Evolutionary conservation across 2,329 filamentous ascomycete species (phyloP).

Genomic region (Ceratocystis destructans): DNA sequence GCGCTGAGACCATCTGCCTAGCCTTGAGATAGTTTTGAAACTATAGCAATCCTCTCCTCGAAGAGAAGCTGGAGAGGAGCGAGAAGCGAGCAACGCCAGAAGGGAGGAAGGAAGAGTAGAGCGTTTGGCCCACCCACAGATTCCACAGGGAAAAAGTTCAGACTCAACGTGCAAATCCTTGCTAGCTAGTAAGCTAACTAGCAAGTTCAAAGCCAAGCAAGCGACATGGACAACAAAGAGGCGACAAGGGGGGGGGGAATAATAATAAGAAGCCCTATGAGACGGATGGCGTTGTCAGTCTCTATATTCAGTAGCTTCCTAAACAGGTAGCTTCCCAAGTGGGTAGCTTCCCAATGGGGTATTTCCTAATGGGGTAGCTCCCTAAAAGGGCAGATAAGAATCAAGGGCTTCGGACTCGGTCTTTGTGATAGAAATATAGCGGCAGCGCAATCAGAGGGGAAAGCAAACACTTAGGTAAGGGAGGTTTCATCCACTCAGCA

Average conservation of each 20-base stretch:
- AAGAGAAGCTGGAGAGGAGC: neutral
- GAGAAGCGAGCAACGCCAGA: neutral
- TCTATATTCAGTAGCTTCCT: neutral
- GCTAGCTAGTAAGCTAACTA: too few species aligned
- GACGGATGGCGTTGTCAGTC: neutral
- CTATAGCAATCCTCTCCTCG: neutral
- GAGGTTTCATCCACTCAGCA: too few species aligned
- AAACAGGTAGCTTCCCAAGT: neutral
- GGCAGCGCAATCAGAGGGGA: neutral
- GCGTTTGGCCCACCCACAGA: neutral
- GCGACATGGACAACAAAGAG: neutral
- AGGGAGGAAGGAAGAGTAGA: neutral
- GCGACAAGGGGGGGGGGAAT: neutral
- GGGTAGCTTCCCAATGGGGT: neutral
- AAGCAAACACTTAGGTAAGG: neutral
- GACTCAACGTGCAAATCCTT: neutral
- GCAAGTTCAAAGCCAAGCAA: neutral
- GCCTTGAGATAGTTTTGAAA: neutral
- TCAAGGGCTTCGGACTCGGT: neutral
- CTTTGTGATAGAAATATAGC: neutral
- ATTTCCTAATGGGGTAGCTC: neutral
- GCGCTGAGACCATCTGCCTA: constrained; percentile 4
- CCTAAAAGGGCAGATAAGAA: neutral
- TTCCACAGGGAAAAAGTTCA: neutral
- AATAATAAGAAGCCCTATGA: neutral